Evolutionary conservation across 768 basidiomycete genomes (phyloP).

Genomic region (Suillus fuscotomentosus): DNA sequence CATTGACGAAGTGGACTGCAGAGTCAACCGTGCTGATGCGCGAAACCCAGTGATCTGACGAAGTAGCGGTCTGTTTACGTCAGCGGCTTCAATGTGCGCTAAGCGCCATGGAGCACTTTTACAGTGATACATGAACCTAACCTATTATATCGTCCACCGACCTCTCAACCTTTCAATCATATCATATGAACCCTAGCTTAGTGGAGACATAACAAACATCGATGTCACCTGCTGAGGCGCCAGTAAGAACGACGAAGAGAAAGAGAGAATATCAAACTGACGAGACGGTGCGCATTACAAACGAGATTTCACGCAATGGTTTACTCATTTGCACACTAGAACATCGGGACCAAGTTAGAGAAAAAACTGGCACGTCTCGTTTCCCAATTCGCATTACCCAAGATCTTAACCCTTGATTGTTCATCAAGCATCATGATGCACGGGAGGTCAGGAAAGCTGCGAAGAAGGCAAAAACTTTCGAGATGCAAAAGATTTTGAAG

Average conservation of each 20-base stretch:
- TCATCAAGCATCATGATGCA: constrained; percentile 66
- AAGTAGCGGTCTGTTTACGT: neutral
- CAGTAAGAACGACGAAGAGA: constrained; percentile 38
- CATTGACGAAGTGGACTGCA: neutral
- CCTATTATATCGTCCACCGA: neutral
- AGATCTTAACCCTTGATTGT: constrained; percentile 10
- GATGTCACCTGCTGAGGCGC: constrained; percentile 3
- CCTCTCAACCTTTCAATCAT: neutral
- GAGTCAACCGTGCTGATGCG: constrained; percentile 13
- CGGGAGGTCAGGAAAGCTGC: constrained; percentile 72
- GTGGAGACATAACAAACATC: neutral
- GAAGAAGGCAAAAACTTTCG: constrained; percentile 80
- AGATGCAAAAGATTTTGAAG: constrained; percentile 82
- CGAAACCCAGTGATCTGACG: constrained; percentile 15
- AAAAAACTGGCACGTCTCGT: constrained; percentile 54
- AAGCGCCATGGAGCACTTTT: neutral
- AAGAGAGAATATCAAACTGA: constrained; percentile 35
- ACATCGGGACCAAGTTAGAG: constrained; percentile 39
- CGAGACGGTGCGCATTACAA: constrained; percentile 27
- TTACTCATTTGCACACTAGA: constrained; percentile 11
- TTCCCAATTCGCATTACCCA: constrained; percentile 3
- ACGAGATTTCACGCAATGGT: neutral
- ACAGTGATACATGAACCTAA: neutral
- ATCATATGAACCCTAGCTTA: neutral
- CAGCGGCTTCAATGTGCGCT: neutral